These are phyloP conservation scores for Paramecium sonneborni DNA, from an alignment of 73 alveolate species.

Conservation along the genomic window DNA sequence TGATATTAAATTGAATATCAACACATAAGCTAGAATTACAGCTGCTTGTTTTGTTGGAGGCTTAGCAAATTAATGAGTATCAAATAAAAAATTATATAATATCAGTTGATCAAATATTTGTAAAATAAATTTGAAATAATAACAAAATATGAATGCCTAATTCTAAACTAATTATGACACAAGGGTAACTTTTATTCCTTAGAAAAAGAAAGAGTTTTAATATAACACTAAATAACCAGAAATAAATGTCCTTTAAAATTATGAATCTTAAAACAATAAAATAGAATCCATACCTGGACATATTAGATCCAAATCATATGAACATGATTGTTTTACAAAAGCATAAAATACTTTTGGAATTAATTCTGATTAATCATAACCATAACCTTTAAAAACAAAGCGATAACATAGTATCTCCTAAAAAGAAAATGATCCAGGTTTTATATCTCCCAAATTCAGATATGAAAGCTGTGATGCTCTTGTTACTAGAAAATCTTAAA, in stretches of 20 bases:
- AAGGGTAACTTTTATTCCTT: background rate
- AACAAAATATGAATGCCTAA: too few species aligned
- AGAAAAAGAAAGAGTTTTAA: background rate
- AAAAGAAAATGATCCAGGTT: constrained; percentile 55
- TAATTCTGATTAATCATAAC: background rate
- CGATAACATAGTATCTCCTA: background rate
- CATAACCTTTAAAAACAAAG: background rate
- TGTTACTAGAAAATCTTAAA: background rate
- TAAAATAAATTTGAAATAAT: too few species aligned
- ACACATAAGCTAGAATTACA: constrained; percentile 78
- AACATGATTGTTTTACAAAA: constrained; percentile 34
- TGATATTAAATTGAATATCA: constrained; percentile 85
- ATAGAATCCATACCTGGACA: background rate
- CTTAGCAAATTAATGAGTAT: constrained; percentile 58
- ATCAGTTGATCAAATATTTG: background rate
- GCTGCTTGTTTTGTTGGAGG: constrained; percentile 81
- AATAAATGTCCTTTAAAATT: too few species aligned
- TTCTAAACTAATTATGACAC: background rate
- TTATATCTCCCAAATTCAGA: constrained; percentile 30
- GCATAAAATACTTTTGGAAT: constrained; percentile 33
- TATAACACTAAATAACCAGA: too few species aligned
- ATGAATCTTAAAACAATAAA: background rate
- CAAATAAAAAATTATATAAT: background rate
- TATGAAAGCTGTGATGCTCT: background rate
- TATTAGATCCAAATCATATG: background rate